Base-by-base conservation (phyloP, 2,329 filamentous ascomycete genomes). In the Pseudogymnoascus sp. region DNA sequence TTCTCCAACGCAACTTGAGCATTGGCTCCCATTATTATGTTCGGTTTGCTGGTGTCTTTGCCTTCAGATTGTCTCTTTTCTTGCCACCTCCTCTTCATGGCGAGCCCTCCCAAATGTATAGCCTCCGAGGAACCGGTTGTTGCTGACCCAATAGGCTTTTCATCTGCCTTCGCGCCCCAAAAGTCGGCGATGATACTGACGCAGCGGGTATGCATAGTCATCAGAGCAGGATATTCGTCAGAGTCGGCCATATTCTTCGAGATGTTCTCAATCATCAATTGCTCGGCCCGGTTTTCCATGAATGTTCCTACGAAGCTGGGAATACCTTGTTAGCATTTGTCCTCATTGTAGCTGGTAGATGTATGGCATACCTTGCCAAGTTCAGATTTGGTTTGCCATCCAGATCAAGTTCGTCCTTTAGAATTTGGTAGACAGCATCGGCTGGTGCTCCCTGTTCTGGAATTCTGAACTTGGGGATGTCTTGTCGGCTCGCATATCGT, bases 1-100 rank as follows among this genome's bases (percentile, higher is more conserved):
- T 90, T 90, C 74, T 89, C 84, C 42, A 90, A 77, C 0, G 87
- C 87, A 0, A 90, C 87, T 73, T 90, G 88, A 1, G 87, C 87
- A 66, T 89, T 90, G 25, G 84, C 80, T 1, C 86, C 87, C 87
- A 91, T 90, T 68, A 91, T 77, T 65, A 91, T 89, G 69, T 90
- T 91, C 1, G 88, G 88, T 33, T 81, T 84, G 1, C 74, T 78
- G 1, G 79, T 82, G 66, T 87, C 84, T 65, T 89, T 88, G 12
- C 86, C 85, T 38, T 80, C 80, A 0, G 77, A 79, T 62, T 74
- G 77, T 8, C 86, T 79, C 67, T 80, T 81, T 68, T 88, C 83
- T 71, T 90, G 85, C 88, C 87, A 90, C 17, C 84, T 78, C n/a
- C 86, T 79, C 76, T 90, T 90, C 87, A 91, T 89, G 3, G 87